Evolutionary conservation across 1,284 basidiomycete genomes (phyloP), one percentile per base, ranked within the genome.

Genomic region (Exobasidium rhododendri): DNA sequence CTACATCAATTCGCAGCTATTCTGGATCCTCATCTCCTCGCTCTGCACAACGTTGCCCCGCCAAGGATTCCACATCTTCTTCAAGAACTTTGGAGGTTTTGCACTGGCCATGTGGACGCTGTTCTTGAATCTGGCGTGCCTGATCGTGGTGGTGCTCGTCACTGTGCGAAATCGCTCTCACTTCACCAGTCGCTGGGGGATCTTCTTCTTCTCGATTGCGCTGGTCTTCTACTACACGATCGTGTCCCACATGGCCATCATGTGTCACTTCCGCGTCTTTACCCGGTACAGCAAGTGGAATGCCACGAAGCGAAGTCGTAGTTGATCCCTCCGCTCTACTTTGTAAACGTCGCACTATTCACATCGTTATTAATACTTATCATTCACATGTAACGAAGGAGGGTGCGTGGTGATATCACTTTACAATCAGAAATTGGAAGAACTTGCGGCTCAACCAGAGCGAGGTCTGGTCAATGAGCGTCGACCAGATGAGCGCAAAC

Each of bases 251-350:
- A 67, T 63, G 60, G 50, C 63, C 26, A 72, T 75, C 63, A 71
- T 71, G 52, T 71, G 69, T 68, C 73, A 75, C 64, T 73, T 75
- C 43, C 28, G 73, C 5, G 69, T 73, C 57, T 65, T 75, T 11
- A 58, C 70, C 65, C 67, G 71, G 64, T 75, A 66, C 59, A 63
- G 66, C 45, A 75, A 75, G 44, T 62, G 61, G 63, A 64, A 63
- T 51, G 45, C 61, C 3, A 63, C 61, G 17, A 40, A 52, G n/a
- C 53, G 63, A 22, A 55, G 10, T 24, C 29, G 47, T 26, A 10
- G 7, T 50, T 31, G 10, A 10, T 31, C 22, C 47, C 17, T 7
- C 35, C 35, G 7, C 17, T 40, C 35, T 40, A 17, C 35, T 10
- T 17, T 17, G 7, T 40, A 40, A 40, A 40, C 35, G 17, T 40